A percentile compares a stretch with the other conserved stretches of the same genome.
These are phyloP conservation scores for Neocatenulostroma microsporum DNA, from an alignment of 2,329 filamentous ascomycete species.

Conservation along the genomic window DNA sequence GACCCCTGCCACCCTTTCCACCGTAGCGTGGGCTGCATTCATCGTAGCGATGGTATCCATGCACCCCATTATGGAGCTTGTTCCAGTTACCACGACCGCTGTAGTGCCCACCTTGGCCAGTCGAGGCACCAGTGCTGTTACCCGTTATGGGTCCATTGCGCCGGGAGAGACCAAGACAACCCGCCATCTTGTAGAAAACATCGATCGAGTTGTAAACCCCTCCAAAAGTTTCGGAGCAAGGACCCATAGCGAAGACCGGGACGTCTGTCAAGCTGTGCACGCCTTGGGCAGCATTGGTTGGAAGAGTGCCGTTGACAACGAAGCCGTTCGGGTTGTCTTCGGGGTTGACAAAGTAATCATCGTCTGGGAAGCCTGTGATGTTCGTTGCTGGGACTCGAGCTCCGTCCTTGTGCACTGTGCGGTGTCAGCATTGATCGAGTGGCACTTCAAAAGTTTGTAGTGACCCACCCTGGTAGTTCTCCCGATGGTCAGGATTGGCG, in stretches of 20 bases:
- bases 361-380: constrained; percentile 38
- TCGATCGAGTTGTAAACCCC: constrained; percentile 64
- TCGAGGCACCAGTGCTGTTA: constrained; percentile 3
- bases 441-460: too few species aligned
- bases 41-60: constrained; percentile 14
- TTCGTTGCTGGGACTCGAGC: constrained; percentile 56
- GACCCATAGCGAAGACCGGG: constrained; percentile 68
- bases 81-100: constrained; percentile 15
- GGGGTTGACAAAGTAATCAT: constrained; percentile 60
- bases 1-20: constrained; percentile 7
- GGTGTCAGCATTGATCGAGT: too few species aligned
- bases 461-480: constrained; percentile 61
- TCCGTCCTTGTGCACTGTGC: constrained; percentile 44
- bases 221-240: constrained; percentile 68
- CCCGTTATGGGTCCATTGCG: constrained; percentile 4
- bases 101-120: constrained; percentile 12
- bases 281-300: constrained; percentile 54
- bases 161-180: constrained; percentile 52
- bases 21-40: constrained; percentile 17
- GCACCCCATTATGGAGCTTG: constrained; percentile 8
- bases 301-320: constrained; percentile 67
- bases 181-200: constrained; percentile 66
- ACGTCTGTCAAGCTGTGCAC: constrained; percentile 74
- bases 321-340: constrained; percentile 60
- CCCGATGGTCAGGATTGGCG: constrained; percentile 65